Evolutionary conservation across 108 stramenopile species (phyloP).

Genomic region (Epithemia pelagica): DNA sequence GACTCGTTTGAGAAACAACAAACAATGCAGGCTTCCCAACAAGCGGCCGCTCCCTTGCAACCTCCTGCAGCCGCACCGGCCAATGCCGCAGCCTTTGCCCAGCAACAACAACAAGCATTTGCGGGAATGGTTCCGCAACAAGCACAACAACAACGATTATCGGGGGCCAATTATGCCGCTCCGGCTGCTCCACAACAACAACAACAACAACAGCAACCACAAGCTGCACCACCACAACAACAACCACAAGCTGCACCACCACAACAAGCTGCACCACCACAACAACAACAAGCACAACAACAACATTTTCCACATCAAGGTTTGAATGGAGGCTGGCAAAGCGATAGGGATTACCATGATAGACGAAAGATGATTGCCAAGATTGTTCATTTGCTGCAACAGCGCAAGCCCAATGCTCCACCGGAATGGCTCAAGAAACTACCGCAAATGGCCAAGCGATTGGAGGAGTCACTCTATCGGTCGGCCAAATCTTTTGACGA

Average conservation of each 20-base stretch:
- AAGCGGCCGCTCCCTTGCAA: slow-evolving; percentile 23
- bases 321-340: slow-evolving; percentile 88
- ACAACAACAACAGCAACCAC: slow-evolving; percentile 22
- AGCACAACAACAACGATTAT: slow-evolving; percentile 12
- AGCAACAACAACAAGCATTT: slow-evolving; percentile 19
- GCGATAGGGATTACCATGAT: slow-evolving; percentile 79
- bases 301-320: slow-evolving; percentile 46
- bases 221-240: slow-evolving; percentile 13
- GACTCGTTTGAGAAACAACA: slow-evolving; percentile 16
- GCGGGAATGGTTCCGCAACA: slow-evolving; percentile 10
- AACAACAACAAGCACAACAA: slow-evolving; percentile 27
- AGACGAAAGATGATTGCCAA: slow-evolving; percentile 91
- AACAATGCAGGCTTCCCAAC: slow-evolving; percentile 20
- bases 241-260: slow-evolving; percentile 21
- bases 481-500: slow-evolving; percentile 84
- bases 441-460: slow-evolving; percentile 93
- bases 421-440: slow-evolving; percentile 92
- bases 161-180: slow-evolving; percentile 13
- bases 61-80: slow-evolving; percentile 35
- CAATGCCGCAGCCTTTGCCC: slow-evolving; percentile 21
- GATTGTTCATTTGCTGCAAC: slow-evolving; percentile 89
- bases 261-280: no score
- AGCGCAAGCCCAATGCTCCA: slow-evolving; percentile 92
- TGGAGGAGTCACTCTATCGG: slow-evolving; percentile 91
- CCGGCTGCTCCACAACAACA: slow-evolving; percentile 11